These are phyloP conservation scores for Penicillium brasilianum DNA, from an alignment of 2,329 filamentous ascomycete species.

Conservation along the genomic window DNA sequence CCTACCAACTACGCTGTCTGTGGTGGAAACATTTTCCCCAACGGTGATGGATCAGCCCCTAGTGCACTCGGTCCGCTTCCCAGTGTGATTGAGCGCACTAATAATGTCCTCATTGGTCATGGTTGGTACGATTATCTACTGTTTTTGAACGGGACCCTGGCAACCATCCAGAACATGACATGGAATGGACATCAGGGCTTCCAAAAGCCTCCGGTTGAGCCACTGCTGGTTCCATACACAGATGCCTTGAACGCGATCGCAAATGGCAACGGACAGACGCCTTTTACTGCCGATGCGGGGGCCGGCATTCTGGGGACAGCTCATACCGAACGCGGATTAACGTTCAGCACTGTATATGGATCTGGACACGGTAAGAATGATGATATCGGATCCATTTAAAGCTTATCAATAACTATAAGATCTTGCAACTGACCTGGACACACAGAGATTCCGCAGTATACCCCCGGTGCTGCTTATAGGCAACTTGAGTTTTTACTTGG, in stretches of 20 bases:
- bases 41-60: conserved; percentile 56
- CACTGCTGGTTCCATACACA: conserved; percentile 73
- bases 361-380: conserved; percentile 60
- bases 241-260: conserved; percentile 26
- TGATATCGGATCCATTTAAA: not conserved
- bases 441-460: conserved; percentile 63
- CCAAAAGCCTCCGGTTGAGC: conserved; percentile 61
- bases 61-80: conserved; percentile 57
- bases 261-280: conserved; percentile 52
- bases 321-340: conserved; percentile 76
- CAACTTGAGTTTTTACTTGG: conserved; percentile 78
- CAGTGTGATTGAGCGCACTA: conserved; percentile 72
- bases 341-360: conserved; percentile 67
- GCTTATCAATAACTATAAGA: not conserved
- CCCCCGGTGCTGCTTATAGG: conserved; percentile 69
- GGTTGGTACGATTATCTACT: conserved; percentile 73
- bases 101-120: conserved; percentile 75
- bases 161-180: conserved; percentile 80
- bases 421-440: not conserved
- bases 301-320: conserved; percentile 71
- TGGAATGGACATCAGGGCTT: conserved; percentile 76
- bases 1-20: conserved; percentile 50
- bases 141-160: conserved; percentile 69
- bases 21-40: conserved; percentile 46
- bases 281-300: conserved; percentile 51